Conservation (phyloP, 2,329 filamentous ascomycete genomes). For the Alternaria incomplexa region DNA sequence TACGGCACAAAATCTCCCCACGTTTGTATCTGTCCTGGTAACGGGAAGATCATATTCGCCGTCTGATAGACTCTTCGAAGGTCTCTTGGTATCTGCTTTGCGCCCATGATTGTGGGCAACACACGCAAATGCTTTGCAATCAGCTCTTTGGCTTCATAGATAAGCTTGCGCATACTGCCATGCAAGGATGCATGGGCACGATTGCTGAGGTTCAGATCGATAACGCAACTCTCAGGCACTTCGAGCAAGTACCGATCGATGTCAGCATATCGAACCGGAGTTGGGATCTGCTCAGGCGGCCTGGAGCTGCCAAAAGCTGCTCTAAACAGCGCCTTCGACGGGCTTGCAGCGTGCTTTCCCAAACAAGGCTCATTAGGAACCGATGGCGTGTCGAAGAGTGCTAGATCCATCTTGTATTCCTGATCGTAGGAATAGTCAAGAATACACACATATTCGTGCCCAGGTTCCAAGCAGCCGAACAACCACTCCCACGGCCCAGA, state of each 20-base stretch:
- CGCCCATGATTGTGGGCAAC: slow-evolving; percentile 6
- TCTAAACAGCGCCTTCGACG: background rate
- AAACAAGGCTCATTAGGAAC: background rate
- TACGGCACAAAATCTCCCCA: background rate
- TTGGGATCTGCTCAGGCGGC: background rate
- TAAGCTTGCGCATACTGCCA: background rate
- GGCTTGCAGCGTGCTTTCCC: background rate
- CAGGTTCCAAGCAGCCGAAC: slow-evolving; percentile 4
- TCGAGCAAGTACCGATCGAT: slow-evolving; percentile 7
- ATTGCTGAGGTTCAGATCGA: background rate
- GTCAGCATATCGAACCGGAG: background rate
- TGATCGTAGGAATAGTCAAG: slow-evolving; percentile 1
- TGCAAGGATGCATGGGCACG: background rate
- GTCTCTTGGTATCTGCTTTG: slow-evolving; percentile 2
- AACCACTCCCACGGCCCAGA: slow-evolving; percentile 8
- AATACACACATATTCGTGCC: slow-evolving; percentile 14
- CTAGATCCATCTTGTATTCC: background rate
- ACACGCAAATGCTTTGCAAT: background rate
- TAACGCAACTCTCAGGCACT: background rate
- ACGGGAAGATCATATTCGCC: background rate
- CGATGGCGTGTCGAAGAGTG: background rate
- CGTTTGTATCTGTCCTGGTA: background rate
- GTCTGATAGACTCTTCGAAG: background rate
- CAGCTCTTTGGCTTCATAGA: slow-evolving; percentile 5
- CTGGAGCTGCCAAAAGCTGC: background rate